Conservation (phyloP, 1,139 yeast genomes). For the Sugiyamaella xylanicola region DNA sequence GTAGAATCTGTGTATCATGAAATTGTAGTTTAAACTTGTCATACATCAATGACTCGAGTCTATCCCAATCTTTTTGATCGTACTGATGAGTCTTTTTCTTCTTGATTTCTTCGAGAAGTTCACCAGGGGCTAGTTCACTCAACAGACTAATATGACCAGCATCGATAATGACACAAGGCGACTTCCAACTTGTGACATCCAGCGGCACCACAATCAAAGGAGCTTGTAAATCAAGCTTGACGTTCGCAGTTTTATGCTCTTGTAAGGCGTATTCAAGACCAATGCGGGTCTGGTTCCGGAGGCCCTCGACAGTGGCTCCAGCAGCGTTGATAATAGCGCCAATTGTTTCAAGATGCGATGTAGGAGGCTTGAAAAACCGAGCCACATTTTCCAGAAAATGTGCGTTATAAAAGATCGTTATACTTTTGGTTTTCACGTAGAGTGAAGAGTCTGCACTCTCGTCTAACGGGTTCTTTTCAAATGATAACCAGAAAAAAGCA, state of each 20-base stretch:
- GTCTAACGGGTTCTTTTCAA: conserved; percentile 85
- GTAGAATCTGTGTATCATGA: conserved; percentile 84
- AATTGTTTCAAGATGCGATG: conserved; percentile 80
- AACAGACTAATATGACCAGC: conserved; percentile 91
- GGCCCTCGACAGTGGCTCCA: conserved; percentile 89
- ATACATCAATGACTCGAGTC: conserved; percentile 78
- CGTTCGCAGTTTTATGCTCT: conserved; percentile 87
- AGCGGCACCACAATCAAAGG: conserved; percentile 90
- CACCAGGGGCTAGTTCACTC: conserved; percentile 78
- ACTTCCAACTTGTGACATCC: conserved; percentile 73
- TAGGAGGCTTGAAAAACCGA: conserved; percentile 83
- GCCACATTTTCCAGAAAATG: conserved; percentile 74
- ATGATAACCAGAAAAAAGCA: conserved; percentile 80
- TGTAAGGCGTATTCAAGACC: conserved; percentile 93
- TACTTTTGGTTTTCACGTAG: conserved; percentile 74
- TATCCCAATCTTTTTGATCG: conserved; percentile 70
- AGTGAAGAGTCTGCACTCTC: conserved; percentile 78
- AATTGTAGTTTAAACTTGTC: conserved; percentile 78
- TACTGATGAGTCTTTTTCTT: conserved; percentile 64
- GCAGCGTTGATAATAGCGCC: conserved; percentile 95
- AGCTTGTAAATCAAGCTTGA: conserved; percentile 87
- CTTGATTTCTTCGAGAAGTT: conserved; percentile 69
- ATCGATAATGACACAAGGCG: conserved; percentile 91
- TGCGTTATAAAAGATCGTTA: conserved; percentile 88
- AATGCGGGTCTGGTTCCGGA: conserved; percentile 84